Evolutionary conservation across 805 yeast species (phyloP), one percentile per base, ranked within the genome.

Genomic region (Kurtzmaniella fragi): DNA sequence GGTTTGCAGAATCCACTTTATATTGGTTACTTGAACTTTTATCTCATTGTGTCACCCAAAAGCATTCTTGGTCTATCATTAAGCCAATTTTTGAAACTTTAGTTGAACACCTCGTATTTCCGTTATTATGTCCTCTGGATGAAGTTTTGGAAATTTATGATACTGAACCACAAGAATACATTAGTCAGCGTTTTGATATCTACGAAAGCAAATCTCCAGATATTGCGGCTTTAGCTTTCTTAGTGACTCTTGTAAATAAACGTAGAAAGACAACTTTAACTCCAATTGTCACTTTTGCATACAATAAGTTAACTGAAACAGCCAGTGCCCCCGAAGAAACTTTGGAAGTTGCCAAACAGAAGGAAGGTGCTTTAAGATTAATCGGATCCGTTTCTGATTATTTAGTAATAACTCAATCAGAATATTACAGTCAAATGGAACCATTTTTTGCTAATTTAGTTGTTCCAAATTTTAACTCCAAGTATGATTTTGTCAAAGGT

Each of bases 81-180:
- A 75, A 80, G 50, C 82, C 85, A 1, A 82, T 82, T 56, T 70
- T 80, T 37, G 78, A 78, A 31, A 71, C 76, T 5, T 63, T 91
- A 17, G 65, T 91, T 28, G 64, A 80, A 10, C 88, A 82, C 48
- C 78, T 91, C 40, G 71, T 91, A 8, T 83, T 75, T 60, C 95
- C 95, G 2, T 63, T 84, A 41, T 61, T 91, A 41, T 77, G 89
- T 47, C 84, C 93, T 1, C 70, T 75, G 6, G 81, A 80, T 39
- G 79, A 74, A 5, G 77, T 79, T 14, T 64, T 87, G 40, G 95
- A 85, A 47, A 61, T 77, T 4, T 90, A 85, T 62, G 95, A 88
- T 45, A 79, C 75, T 44, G 96, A 90, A 50, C 96, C 96, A 3
- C 83, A 78, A 40, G 96, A 89, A 56, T 93, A 87, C 57, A 79